These are phyloP conservation scores for Neurospora sp. DNA, from an alignment of 495 filamentous ascomycete genomes.

Conservation along the genomic window DNA sequence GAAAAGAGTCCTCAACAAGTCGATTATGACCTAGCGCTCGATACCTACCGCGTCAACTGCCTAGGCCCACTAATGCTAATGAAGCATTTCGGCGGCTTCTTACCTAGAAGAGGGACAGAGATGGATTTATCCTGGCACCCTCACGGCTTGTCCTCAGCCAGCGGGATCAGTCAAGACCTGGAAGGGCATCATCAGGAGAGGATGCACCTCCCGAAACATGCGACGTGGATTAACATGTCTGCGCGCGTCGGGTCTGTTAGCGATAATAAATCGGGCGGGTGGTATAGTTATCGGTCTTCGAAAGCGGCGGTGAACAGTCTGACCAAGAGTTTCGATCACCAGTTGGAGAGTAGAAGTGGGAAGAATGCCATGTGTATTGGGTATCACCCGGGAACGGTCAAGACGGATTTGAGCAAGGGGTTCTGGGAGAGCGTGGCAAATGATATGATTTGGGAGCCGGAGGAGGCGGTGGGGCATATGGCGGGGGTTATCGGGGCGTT, in stretches of 20 bases:
- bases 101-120: slow-evolving; percentile 42
- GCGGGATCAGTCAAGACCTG: not conserved
- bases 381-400: slow-evolving; percentile 79
- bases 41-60: slow-evolving; percentile 58
- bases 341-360: slow-evolving; percentile 42
- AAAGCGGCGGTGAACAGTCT: slow-evolving; percentile 65
- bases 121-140: slow-evolving; percentile 1
- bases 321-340: slow-evolving; percentile 63
- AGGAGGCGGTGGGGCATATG: slow-evolving; percentile 51
- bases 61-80: slow-evolving; percentile 65
- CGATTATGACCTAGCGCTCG: slow-evolving; percentile 40
- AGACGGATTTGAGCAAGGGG: slow-evolving; percentile 59
- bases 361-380: slow-evolving; percentile 53
- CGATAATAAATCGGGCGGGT: slow-evolving; percentile 61
- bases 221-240: slow-evolving; percentile 59
- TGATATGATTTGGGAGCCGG: slow-evolving; percentile 51
- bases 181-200: not conserved
- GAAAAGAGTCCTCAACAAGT: slow-evolving; percentile 63
- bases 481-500: slow-evolving; percentile 42
- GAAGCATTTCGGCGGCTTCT: slow-evolving; percentile 59
- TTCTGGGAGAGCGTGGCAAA: slow-evolving; percentile 54
- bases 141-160: not conserved
- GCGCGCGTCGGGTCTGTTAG: slow-evolving; percentile 65
- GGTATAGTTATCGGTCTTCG: slow-evolving; percentile 64
- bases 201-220: slow-evolving; percentile 23